Conservation (phyloP, 1,284 basidiomycete species). For the Marasmius fiardii region DNA sequence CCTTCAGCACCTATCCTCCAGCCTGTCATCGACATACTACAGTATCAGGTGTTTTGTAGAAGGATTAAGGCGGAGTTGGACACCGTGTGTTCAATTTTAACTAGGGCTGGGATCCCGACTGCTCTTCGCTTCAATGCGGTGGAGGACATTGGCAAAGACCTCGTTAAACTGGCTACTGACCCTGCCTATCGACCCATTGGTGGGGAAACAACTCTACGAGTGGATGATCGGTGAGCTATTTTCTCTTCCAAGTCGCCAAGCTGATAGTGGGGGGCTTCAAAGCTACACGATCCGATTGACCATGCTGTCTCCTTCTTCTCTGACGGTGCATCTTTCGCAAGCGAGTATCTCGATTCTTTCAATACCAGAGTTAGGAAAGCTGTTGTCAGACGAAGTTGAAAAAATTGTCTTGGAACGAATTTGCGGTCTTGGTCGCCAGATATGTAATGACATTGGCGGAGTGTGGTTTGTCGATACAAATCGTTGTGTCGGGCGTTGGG, state of each 20-base stretch:
- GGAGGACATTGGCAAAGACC: slow-evolving; percentile 59
- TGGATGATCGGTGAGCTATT: slow-evolving; percentile 55
- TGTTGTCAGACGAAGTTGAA: slow-evolving; percentile 73
- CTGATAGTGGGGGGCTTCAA: slow-evolving; percentile 4
- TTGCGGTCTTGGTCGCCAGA: slow-evolving; percentile 59
- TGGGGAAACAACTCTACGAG: slow-evolving; percentile 66
- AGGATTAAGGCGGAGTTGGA: slow-evolving; percentile 57
- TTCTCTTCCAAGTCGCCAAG: background rate
- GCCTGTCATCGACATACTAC: slow-evolving; percentile 70
- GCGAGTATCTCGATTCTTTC: slow-evolving; percentile 69
- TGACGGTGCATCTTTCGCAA: slow-evolving; percentile 72
- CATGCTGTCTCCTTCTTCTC: slow-evolving; percentile 64
- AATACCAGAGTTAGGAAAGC: slow-evolving; percentile 67
- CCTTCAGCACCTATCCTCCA: slow-evolving; percentile 48
- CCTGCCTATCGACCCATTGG: slow-evolving; percentile 39
- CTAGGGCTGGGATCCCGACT: slow-evolving; percentile 51
- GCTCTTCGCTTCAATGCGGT: slow-evolving; percentile 58
- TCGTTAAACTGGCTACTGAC: slow-evolving; percentile 46
- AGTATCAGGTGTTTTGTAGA: slow-evolving; percentile 71
- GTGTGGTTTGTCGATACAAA: slow-evolving; percentile 77
- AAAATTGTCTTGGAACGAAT: slow-evolving; percentile 61
- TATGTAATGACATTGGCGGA: slow-evolving; percentile 52
- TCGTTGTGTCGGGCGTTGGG: slow-evolving; percentile 75
- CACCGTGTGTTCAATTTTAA: slow-evolving; percentile 45
- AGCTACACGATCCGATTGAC: slow-evolving; percentile 74